Conservation (phyloP, 495 filamentous ascomycete genomes). For the Penicillium pulvis region DNA sequence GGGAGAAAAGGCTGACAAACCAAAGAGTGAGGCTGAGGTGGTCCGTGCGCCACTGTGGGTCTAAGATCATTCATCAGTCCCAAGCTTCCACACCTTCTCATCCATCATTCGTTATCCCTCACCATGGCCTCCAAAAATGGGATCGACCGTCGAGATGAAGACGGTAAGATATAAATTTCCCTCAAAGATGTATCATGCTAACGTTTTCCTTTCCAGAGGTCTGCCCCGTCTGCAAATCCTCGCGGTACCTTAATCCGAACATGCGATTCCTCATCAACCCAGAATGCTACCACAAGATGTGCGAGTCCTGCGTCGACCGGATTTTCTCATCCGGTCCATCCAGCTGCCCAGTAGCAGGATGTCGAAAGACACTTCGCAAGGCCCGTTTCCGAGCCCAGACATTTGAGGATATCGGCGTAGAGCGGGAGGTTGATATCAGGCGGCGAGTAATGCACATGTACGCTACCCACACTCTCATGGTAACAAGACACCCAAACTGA, state of each 20-base stretch:
- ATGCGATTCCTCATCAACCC: constrained; percentile 95
- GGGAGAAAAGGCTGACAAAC: constrained; percentile 14
- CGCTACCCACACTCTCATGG: constrained; percentile 10
- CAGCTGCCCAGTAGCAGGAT: constrained; percentile 86
- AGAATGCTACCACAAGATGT: constrained; percentile 99
- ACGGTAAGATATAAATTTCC: constrained; percentile 39
- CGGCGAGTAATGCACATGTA: constrained; percentile 73
- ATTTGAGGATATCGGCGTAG: constrained; percentile 85
- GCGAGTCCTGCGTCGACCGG: constrained; percentile 88
- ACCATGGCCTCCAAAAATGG: constrained; percentile 41
- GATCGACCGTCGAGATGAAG: constrained; percentile 49
- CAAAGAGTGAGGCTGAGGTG: constrained; percentile 1
- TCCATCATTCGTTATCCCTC: constrained; percentile 8
- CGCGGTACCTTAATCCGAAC: constrained; percentile 88
- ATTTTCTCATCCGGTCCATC: constrained; percentile 91
- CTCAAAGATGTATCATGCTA: neutral
- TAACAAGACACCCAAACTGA: neutral
- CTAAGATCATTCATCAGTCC: constrained; percentile 20
- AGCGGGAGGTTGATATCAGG: constrained; percentile 93
- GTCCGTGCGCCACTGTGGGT: constrained; percentile 24
- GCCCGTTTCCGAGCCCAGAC: constrained; percentile 82
- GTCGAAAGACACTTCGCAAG: constrained; percentile 81
- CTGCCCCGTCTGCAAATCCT: constrained; percentile 96
- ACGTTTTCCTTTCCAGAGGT: constrained; percentile 59
- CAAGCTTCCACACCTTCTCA: constrained; percentile 9